These are phyloP conservation scores for Pythium sp. DNA, from an alignment of 352 stramenopile genomes.

Conservation along the genomic window DNA sequence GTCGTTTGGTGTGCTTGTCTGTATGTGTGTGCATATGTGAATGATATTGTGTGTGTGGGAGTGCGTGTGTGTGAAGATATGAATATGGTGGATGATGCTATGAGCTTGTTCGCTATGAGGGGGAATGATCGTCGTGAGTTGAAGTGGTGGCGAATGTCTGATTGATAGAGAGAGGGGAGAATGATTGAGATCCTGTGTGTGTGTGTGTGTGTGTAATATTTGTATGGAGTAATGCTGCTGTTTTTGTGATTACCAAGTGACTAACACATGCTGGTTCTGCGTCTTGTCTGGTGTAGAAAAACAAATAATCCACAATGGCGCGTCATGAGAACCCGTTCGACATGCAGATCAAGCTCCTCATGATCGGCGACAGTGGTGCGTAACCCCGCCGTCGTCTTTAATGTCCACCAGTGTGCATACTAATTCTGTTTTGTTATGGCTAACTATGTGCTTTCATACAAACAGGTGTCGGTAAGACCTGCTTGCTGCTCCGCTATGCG, in stretches of 20 bases:
- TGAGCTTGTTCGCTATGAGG: background rate
- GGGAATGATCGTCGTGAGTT: background rate
- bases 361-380: slow-evolving; percentile 96
- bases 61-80: background rate
- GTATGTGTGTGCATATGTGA: background rate
- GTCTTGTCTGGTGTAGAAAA: slow-evolving; percentile 14
- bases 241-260: background rate
- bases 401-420: background rate
- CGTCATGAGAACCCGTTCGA: slow-evolving; percentile 92
- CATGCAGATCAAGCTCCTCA: slow-evolving; percentile 98
- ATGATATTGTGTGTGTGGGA: no score
- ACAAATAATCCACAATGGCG: slow-evolving; percentile 63
- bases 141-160: background rate
- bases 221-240: background rate
- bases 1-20: background rate
- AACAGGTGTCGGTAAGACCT: slow-evolving; percentile 87
- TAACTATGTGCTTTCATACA: background rate
- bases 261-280: background rate
- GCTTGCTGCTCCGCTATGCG: slow-evolving; percentile 83
- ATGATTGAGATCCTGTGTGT: background rate
- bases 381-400: slow-evolving; percentile 2
- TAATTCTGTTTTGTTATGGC: background rate
- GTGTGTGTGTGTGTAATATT: background rate
- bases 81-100: no score
- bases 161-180: background rate